Base-by-base conservation (phyloP, 352 stramenopile species). In the Sclerospora graminicola region DNA sequence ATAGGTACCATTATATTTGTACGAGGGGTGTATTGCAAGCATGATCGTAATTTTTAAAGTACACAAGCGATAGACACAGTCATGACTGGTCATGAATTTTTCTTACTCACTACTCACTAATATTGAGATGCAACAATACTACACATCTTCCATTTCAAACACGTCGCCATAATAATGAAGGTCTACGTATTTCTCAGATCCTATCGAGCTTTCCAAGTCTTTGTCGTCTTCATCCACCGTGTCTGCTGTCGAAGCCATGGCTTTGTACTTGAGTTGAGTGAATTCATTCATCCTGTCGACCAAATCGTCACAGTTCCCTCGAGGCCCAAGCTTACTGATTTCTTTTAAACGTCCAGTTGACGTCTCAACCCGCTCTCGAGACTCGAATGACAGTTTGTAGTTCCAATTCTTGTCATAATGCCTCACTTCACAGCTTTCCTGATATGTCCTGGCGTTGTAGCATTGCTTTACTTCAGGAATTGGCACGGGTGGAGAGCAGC, bases 81-180 rank as follows among this genome's bases (percentile, higher is more conserved):
- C n/a, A n/a, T n/a, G n/a, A n/a, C n/a, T n/a, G n/a, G n/a, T n/a
- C n/a, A n/a, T n/a, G n/a, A n/a, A n/a, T n/a, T n/a, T n/a, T n/a
- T n/a, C n/a, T n/a, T 31, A 41, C 49, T 56, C 31, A 26, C 9
- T 15, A 15, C 14, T 40, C 19, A 45, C 21, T 39, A 45, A 15
- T 31, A 51, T 49, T 40, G 8, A 30, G 7, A 24, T 38, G 29
- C 38, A 11, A 39, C 41, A 45, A 14, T 21, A 30, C 64, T 57
- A 79, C 19, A 85, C 48, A 23, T 85, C 68, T 48, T 84, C 73
- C 73, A 85, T 85, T 45, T 66, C 63, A 33, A 85, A 85, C 15
- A 85, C 56, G 32, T 70, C 57, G 24, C 55, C 52, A 35, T 69
- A 57, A 18, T 41, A 57, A n/a, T 37, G 33, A 2, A 65, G 43